phyloP scores from a whole-genome alignment of 2,329 filamentous ascomycete genomes.

The Aspergillus ustus region DNA sequence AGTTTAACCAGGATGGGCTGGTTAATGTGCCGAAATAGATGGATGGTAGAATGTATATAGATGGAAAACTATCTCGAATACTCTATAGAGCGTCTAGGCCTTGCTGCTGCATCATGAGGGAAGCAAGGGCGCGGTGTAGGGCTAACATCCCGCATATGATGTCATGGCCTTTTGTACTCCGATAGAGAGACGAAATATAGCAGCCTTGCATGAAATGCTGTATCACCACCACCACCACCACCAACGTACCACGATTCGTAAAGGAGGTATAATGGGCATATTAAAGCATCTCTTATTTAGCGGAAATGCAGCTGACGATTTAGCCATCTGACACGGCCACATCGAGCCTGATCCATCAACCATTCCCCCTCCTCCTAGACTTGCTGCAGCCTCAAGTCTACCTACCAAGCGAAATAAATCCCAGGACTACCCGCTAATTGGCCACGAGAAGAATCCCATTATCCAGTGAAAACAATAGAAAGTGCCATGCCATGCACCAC shows the following conservation, averaged over 20 bases:
- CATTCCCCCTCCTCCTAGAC: no score
- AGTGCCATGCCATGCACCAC: not conserved
- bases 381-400: no score
- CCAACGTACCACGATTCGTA: not conserved
- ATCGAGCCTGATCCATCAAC: no score
- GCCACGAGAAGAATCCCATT: not conserved
- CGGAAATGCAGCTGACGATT: not conserved
- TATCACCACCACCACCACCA: not conserved
- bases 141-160: not conserved
- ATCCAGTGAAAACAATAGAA: not conserved
- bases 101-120: not conserved
- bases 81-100: not conserved
- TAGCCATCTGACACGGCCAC: not conserved
- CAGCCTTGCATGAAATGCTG: no score
- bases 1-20: conserved; percentile 23
- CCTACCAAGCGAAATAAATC: not conserved
- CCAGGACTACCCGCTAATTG: not conserved
- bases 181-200: not conserved
- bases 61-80: not conserved
- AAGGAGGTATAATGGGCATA: not conserved
- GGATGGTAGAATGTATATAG: not conserved
- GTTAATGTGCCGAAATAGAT: conserved; percentile 2
- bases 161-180: not conserved
- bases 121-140: not conserved
- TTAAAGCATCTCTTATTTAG: not conserved